Evolutionary conservation across 2,329 filamentous ascomycete genomes (phyloP), one percentile per base, ranked within the genome.

Genomic region (Phialophora chinensis): DNA sequence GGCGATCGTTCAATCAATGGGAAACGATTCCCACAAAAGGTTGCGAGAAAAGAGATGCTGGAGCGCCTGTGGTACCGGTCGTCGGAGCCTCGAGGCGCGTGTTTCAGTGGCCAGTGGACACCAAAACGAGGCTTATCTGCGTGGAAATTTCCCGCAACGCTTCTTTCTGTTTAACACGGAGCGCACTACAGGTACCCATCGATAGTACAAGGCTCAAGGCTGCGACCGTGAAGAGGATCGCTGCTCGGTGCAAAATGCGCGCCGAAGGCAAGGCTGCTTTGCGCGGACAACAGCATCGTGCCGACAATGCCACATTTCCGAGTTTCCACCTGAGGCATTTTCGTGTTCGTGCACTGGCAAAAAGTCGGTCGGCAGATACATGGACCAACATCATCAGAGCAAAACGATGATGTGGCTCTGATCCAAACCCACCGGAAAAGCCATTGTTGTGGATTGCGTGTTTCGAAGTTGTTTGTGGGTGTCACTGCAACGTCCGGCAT

Each of bases 71-170:
- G 52, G 27, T 44, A n/a, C 17, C 17, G 17, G 5, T n/a, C 38
- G 38, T 44, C 38, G 5, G 11, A 63, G 54, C 63, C 31, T 57
- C 31, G 57, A 42, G 54, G 38, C 42, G 49, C 50, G 38, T 61
- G 56, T 66, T 62, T 62, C 62, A 50, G 61, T 53, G 20, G 23
- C 11, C 49, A 27, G 27, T 61, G 64, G 60, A 44, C 25, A 53
- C 47, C 49, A 35, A 42, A 29, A 29, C 20, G 17, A n/a, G 35
- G 29, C 42, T 49, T 57, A 42, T 52, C 54, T 35, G 47, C 44
- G 44, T 61, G 23, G 63, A 66, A 61, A 63, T 62, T 68, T 63
- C 63, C 57, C 42, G 56, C 53, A 27, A 52, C 57, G n/a, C 44
- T 42, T 56, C 23, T 14, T 42, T 50, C 11, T 35, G 29, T 44